Base-by-base conservation (phyloP, 2,329 filamentous ascomycete genomes). In the Leptographium wingfieldii region DNA sequence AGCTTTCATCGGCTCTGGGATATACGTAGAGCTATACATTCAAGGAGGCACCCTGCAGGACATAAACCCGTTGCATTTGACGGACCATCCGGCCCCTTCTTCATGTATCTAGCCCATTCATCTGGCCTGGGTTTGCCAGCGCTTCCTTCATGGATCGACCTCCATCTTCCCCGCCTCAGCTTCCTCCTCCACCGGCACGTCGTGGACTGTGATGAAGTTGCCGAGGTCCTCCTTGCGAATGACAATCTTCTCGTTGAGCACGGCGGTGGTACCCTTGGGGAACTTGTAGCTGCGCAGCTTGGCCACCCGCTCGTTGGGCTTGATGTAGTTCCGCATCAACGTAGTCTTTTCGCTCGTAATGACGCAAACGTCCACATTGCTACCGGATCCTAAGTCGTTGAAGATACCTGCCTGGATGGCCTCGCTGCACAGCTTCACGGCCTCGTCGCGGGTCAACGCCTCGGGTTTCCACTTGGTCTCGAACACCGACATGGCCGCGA, bases 401-500 rank as follows among this genome's bases (percentile, higher is more conserved):
- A 94, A 99, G 76, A 99, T 95, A 85, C 94, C 94, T 12, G 95
- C 88, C 76, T 91, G 80, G 70, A 99, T 96, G 55, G 92, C 92
- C 67, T 96, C 86, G 60, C 87, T 82, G 70, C 86, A 86, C 64
- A 96, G 79, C 69, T 86, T 84, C 62, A 96, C 78, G n/a, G 92
- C 92, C 56, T 88, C 88, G 46, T 95, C 88, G 67, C 83, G 80
- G 64, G 82, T 87, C 71, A 96, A 73, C 63, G 84, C 76, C 59
- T 64, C 11, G 9, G 84, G 77, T 81, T 92, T 90, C 95, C 95
- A 99, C 75, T 87, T 86, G 56, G 92, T 95, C 80, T 99, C 94
- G 71, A 99, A 99, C 57, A 99, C 88, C 38, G 89, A 90, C 94
- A 99, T 99, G 71, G 94, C 94, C 33, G 94, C 94, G 66, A 99